Percentiles rank a stretch among this genome's conserved stretches.
These are phyloP conservation scores for Colletotrichum sansevieriae DNA, from an alignment of 2,329 filamentous ascomycete species.

Conservation along the genomic window DNA sequence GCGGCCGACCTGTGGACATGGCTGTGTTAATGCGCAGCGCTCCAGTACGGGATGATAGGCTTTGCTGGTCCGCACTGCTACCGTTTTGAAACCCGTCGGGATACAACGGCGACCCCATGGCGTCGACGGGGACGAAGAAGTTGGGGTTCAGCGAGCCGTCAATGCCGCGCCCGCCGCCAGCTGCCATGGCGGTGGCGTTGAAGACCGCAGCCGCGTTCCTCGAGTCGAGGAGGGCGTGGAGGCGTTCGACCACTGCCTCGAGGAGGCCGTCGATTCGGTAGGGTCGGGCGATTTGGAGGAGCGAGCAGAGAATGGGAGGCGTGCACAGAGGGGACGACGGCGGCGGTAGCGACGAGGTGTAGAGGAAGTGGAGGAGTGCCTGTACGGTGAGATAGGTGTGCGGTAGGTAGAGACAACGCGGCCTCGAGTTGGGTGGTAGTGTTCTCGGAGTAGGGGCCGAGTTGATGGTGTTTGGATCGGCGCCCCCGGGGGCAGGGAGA, in stretches of 20 bases:
- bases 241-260: slow-evolving; percentile 90
- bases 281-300: slow-evolving; percentile 91
- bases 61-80: slow-evolving; percentile 48
- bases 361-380: slow-evolving; percentile 91
- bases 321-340: slow-evolving; percentile 84
- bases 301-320: slow-evolving; percentile 93
- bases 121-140: slow-evolving; percentile 67
- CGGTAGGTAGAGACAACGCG: slow-evolving; percentile 90
- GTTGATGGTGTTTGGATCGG: slow-evolving; percentile 64
- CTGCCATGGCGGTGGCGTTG: slow-evolving; percentile 98
- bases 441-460: slow-evolving; percentile 69
- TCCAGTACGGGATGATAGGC: slow-evolving; percentile 51
- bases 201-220: slow-evolving; percentile 97
- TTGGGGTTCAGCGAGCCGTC: slow-evolving; percentile 75
- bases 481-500: slow-evolving; percentile 45
- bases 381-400: slow-evolving; percentile 92
- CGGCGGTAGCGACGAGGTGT: slow-evolving; percentile 88
- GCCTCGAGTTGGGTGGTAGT: slow-evolving; percentile 74
- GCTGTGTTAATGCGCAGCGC: slow-evolving; percentile 64
- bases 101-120: slow-evolving; percentile 50
- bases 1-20: slow-evolving; percentile 53
- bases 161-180: slow-evolving; percentile 89
- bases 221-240: slow-evolving; percentile 90
- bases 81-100: slow-evolving; percentile 37
- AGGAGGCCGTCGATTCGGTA: slow-evolving; percentile 94